These are phyloP conservation scores for Stagonosporopsis tanaceti DNA, from an alignment of 2,329 filamentous ascomycete genomes.

Conservation along the genomic window DNA sequence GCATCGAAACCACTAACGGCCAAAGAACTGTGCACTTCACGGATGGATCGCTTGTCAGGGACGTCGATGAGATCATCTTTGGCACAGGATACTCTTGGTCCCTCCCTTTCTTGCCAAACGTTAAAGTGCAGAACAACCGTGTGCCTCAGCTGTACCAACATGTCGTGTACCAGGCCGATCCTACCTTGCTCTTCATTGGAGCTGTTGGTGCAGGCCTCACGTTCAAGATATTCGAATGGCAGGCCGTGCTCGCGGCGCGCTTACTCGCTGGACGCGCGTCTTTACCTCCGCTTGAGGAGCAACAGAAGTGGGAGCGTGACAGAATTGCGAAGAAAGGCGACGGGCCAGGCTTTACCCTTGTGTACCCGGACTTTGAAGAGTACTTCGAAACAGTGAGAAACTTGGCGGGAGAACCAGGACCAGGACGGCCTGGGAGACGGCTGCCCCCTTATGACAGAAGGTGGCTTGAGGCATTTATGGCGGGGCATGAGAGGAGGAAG, in stretches of 20 bases:
- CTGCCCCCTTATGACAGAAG: conserved; percentile 53
- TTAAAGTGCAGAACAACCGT: conserved; percentile 63
- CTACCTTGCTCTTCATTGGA: conserved; percentile 65
- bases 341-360: conserved; percentile 62
- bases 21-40: conserved; percentile 62
- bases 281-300: conserved; percentile 60
- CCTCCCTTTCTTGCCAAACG: conserved; percentile 61
- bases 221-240: conserved; percentile 75
- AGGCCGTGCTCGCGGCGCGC: conserved; percentile 68
- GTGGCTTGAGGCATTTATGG: conserved; percentile 62
- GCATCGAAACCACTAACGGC: conserved; percentile 46
- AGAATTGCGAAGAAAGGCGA: conserved; percentile 64
- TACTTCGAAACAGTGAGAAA: conserved; percentile 67
- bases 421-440: conserved; percentile 55
- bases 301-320: conserved; percentile 65
- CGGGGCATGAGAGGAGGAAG: conserved; percentile 64
- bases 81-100: conserved; percentile 73
- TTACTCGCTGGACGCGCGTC: conserved; percentile 63
- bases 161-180: conserved; percentile 63
- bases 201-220: conserved; percentile 63
- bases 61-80: conserved; percentile 70
- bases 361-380: conserved; percentile 69
- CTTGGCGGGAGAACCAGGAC: conserved; percentile 58
- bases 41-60: conserved; percentile 61
- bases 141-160: conserved; percentile 66